phyloP scores from a whole-genome alignment of 805 yeast genomes.

The Pichia cabralensis region DNA sequence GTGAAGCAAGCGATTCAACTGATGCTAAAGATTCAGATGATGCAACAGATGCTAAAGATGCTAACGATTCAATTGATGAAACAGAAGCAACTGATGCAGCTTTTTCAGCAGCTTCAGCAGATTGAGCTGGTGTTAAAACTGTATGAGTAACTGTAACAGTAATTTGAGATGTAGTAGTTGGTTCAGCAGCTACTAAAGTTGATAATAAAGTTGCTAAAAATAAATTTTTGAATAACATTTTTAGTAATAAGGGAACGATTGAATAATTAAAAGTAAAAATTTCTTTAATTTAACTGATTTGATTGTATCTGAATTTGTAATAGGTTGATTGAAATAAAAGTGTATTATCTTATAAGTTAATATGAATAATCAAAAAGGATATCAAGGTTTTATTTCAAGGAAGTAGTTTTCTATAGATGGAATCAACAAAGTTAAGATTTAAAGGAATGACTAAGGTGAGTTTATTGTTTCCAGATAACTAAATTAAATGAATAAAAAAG shows the following conservation, averaged over 20 bases:
- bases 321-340: too few relatives aligned
- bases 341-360: too few relatives aligned
- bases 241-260: too few relatives aligned
- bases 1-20: conserved; percentile 11
- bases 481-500: background rate
- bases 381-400: too few relatives aligned
- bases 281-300: too few relatives aligned
- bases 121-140: conserved; percentile 36
- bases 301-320: too few relatives aligned
- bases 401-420: background rate
- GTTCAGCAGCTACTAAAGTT: conserved; percentile 21
- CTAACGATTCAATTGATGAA: conserved; percentile 26
- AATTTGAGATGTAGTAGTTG: conserved; percentile 31
- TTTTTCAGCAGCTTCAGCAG: conserved; percentile 21
- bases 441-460: conserved; percentile 26
- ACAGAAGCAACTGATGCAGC: conserved; percentile 17
- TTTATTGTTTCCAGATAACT: conserved; percentile 10
- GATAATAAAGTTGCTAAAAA: conserved; percentile 19
- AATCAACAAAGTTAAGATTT: conserved; percentile 6
- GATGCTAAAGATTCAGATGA: conserved; percentile 13
- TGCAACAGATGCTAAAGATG: conserved; percentile 27
- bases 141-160: conserved; percentile 40
- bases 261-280: too few relatives aligned
- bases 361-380: background rate
- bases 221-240: conserved; percentile 21